Conservation (phyloP, 352 stramenopile genomes). For the Pythium guiyangense region DNA sequence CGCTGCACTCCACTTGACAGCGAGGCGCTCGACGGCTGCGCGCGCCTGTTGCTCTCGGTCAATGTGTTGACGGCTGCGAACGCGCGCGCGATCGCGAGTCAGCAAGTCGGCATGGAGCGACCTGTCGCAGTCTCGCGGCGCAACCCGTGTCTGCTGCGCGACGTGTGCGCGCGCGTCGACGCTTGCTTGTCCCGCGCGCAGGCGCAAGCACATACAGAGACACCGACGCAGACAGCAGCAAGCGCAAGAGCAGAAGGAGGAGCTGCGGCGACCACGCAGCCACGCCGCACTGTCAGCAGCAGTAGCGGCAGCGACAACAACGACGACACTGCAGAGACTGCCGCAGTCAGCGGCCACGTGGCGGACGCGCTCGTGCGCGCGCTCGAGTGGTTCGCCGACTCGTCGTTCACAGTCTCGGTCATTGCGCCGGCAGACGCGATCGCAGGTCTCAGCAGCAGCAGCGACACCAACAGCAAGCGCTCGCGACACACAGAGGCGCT, state of each 20-base stretch:
- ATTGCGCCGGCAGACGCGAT: conserved; percentile 17
- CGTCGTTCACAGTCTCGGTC: conserved; percentile 22
- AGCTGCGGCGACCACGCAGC: too few relatives aligned
- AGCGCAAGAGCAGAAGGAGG: too few relatives aligned
- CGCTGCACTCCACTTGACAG: neutral
- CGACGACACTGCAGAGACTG: too few relatives aligned
- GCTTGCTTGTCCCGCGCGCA: conserved; percentile 7
- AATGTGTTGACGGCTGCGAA: conserved; percentile 6
- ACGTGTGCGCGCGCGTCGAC: conserved; percentile 1
- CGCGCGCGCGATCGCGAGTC: conserved; percentile 4
- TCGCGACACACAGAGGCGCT: conserved; percentile 1
- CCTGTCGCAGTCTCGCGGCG: conserved; percentile 11
- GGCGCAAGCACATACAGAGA: neutral
- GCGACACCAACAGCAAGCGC: neutral
- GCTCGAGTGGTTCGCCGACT: conserved; percentile 10
- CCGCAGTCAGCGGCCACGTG: neutral
- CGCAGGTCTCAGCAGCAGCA: neutral
- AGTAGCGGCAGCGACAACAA: too few relatives aligned
- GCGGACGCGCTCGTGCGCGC: conserved; percentile 3
- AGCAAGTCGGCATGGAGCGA: conserved; percentile 13
- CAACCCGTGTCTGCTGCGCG: conserved; percentile 6
- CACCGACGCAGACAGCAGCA: neutral
- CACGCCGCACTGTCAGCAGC: too few relatives aligned
- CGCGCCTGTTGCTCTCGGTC: conserved; percentile 8
- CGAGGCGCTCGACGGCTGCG: neutral